phyloP scores from a whole-genome alignment of 768 basidiomycete genomes.

The Basidioascus undulatus region DNA sequence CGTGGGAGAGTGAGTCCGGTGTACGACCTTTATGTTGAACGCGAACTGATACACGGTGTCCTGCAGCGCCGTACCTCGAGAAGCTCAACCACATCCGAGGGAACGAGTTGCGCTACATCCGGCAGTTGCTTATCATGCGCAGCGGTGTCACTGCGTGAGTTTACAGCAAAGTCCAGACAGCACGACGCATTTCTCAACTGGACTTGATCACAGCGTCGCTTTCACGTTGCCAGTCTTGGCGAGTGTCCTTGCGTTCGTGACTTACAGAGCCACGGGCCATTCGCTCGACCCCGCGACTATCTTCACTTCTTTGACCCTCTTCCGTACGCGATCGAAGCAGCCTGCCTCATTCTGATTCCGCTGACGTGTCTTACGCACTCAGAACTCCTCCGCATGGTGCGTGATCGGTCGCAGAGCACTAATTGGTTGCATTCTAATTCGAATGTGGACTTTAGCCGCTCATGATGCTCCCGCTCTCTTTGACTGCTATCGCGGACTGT shows the following conservation, averaged over 20 bases:
- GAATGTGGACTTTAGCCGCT: not conserved
- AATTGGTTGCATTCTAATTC: not conserved
- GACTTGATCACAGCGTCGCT: constrained; percentile 41
- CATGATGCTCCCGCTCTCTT: constrained; percentile 5
- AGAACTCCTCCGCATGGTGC: constrained; percentile 43
- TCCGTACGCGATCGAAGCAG: too few species aligned
- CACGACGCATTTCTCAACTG: too few species aligned
- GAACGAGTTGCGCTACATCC: constrained; percentile 41
- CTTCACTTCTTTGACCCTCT: constrained; percentile 65
- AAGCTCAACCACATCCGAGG: constrained; percentile 44
- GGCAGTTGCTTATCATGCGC: constrained; percentile 13
- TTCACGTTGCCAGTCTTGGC: constrained; percentile 53
- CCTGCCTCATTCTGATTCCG: too few species aligned
- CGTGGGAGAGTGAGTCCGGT: constrained; percentile 37
- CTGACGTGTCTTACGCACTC: too few species aligned
- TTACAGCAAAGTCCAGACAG: too few species aligned
- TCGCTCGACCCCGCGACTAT: constrained; percentile 40
- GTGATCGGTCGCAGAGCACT: constrained; percentile 14
- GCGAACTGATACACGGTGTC: too few species aligned
- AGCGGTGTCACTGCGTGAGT: constrained; percentile 12
- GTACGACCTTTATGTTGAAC: not conserved
- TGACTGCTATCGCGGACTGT: constrained; percentile 65
- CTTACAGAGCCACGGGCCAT: constrained; percentile 52
- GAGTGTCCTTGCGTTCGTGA: constrained; percentile 40
- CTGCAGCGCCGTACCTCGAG: constrained; percentile 49